Conservation (phyloP, 2,329 filamentous ascomycete species). For the Colletotrichum coccodes region DNA sequence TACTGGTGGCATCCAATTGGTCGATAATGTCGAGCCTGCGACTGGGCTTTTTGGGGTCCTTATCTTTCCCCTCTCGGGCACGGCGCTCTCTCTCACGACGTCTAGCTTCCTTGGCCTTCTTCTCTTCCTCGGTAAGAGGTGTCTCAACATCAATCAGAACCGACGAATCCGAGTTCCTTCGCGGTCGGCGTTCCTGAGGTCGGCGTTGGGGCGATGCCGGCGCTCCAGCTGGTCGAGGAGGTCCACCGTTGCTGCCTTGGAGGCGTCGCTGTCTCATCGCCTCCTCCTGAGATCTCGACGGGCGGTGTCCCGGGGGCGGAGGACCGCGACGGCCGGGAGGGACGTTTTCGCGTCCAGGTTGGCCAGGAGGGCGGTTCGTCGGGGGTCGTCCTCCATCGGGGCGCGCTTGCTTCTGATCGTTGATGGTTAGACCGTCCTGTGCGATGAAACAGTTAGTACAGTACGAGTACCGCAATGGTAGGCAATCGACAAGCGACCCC, state of each 20-base stretch:
- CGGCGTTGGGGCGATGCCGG: conserved; percentile 52
- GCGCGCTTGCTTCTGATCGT: conserved; percentile 60
- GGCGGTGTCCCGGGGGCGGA: conserved; percentile 65
- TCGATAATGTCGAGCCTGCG: conserved; percentile 88
- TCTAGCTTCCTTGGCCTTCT: conserved; percentile 57
- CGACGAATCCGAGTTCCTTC: conserved; percentile 85
- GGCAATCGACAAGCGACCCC: background rate
- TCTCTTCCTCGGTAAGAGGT: conserved; percentile 68
- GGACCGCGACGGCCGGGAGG: conserved; percentile 53
- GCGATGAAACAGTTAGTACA: conserved; percentile 33
- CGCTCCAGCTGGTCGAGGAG: conserved; percentile 43
- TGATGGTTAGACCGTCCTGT: conserved; percentile 75
- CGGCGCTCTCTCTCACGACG: conserved; percentile 64
- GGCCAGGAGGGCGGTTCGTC: conserved; percentile 50
- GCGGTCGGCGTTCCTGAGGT: conserved; percentile 59
- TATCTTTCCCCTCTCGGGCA: conserved; percentile 60
- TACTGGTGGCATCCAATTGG: conserved; percentile 94
- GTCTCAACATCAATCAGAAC: conserved; percentile 67
- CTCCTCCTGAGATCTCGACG: conserved; percentile 74
- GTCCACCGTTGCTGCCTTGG: conserved; percentile 47
- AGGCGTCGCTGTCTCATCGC: conserved; percentile 61
- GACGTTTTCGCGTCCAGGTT: conserved; percentile 57
- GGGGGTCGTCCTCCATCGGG: conserved; percentile 42
- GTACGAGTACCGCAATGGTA: background rate
- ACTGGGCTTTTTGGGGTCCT: conserved; percentile 58